Base-by-base conservation (phyloP, 768 basidiomycete genomes). In the Suillus plorans region DNA sequence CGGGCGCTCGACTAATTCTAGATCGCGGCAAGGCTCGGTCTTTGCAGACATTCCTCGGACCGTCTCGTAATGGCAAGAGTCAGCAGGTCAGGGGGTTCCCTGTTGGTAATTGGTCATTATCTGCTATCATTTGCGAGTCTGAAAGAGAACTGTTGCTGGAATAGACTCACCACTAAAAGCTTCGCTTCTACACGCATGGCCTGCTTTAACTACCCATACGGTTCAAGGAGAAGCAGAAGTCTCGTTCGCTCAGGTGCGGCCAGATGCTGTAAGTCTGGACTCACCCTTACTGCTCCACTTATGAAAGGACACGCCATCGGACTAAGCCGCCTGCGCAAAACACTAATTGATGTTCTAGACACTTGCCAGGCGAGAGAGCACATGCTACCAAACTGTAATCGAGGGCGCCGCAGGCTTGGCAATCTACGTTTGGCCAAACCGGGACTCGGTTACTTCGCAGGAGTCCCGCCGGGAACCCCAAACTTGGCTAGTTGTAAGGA, bases 11-110 rank as follows among this genome's bases (percentile, higher is more conserved):
- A 34, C 31, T 5, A 10, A 31, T 31, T 20, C 16, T 53, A 18
- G 5, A 31, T 31, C 5, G n/a, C n/a, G 47, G n/a, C 22, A 49
- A 25, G 13, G 14, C 28, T 52, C 31, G 20, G 53, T 55, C 53
- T 55, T 55, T 55, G 53, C 34, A 36, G 53, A 28, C 53, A 55
- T 55, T 55, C 53, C 53, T 36, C 53, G 53, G 53, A 36, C 53
- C 53, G 53, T 55, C 20, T 55, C 53, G 34, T 55, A 55, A 55
- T 31, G 36, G 10, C 36, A 36, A 10, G 36, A 34, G 34, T 55
- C 31, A 36, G 20, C 31, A 55, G 53, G 53, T n/a, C 53, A 34
- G 4, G 9, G 53, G 34, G 36, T 55, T 55, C 18, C 18, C 36
- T 7, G 20, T 55, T 55, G 20, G 34, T 55, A 12, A 55, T 36